Conservation (phyloP, 2,329 filamentous ascomycete species). For the Camptophora hylomeconis region DNA sequence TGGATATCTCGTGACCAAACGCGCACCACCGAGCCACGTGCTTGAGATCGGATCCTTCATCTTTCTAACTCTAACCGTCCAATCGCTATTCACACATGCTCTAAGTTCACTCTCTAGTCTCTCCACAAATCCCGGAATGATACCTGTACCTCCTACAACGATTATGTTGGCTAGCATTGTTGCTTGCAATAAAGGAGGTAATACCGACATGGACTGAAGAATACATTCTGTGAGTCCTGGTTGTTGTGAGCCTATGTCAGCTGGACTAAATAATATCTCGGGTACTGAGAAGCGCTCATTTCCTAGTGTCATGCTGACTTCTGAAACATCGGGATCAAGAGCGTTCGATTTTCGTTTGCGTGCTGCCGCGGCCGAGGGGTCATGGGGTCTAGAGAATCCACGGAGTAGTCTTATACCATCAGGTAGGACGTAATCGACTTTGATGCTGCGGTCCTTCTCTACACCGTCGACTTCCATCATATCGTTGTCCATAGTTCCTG, state of each 20-base stretch:
- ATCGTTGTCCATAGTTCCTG: constrained; percentile 17
- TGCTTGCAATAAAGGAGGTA: constrained; percentile 76
- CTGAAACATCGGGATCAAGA: constrained; percentile 38
- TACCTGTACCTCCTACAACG: constrained; percentile 74
- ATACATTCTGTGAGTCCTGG: constrained; percentile 73
- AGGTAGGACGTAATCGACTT: constrained; percentile 83
- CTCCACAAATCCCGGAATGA: constrained; percentile 69
- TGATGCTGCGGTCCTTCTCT: constrained; percentile 37
- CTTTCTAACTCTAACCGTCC: constrained; percentile 58
- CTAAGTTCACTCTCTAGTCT: constrained; percentile 61
- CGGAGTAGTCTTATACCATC: constrained; percentile 54
- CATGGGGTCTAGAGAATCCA: constrained; percentile 65
- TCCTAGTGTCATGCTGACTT: constrained; percentile 74
- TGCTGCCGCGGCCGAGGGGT: constrained; percentile 47
- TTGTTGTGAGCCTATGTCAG: constrained; percentile 73
- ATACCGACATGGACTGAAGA: constrained; percentile 57
- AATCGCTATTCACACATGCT: constrained; percentile 60
- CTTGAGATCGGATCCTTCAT: constrained; percentile 62
- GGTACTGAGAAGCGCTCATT: constrained; percentile 89
- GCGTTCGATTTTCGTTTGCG: constrained; percentile 31
- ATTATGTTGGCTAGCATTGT: constrained; percentile 75
- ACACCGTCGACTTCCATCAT: constrained; percentile 26
- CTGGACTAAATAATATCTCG: constrained; percentile 76
- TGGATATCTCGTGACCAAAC: constrained; percentile 52
- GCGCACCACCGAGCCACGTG: constrained; percentile 76